Percentiles rank a stretch among this genome's conserved stretches.
Evolutionary conservation across 140 eudicot genomes (phyloP).

Genomic region (Bidens hawaiensis): DNA sequence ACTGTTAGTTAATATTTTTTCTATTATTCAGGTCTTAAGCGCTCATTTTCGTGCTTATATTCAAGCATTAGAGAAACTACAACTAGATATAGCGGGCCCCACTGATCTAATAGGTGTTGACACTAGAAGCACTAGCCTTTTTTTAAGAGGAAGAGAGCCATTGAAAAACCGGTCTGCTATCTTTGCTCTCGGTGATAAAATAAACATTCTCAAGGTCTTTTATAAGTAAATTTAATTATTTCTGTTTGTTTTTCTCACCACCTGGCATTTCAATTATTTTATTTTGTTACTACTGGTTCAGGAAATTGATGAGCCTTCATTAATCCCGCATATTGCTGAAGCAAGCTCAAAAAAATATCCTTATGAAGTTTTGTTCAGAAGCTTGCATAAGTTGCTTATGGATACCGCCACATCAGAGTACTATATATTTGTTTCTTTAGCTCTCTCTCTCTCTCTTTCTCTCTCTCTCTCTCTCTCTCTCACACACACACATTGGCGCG

Average conservation of each 20-base stretch:
- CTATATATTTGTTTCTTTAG: constrained; percentile 8
- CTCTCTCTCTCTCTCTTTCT: constrained; percentile 7
- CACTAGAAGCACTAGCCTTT: constrained; percentile 80
- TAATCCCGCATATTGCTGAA: constrained; percentile 99
- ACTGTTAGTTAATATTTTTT: not conserved
- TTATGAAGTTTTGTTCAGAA: constrained; percentile 98
- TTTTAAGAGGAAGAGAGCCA: constrained; percentile 92
- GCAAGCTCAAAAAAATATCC: constrained; percentile 96
- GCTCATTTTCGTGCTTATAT: constrained; percentile 95
- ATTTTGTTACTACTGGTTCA: constrained; percentile 24
- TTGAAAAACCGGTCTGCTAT: constrained; percentile 96
- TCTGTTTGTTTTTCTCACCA: constrained; percentile 16
- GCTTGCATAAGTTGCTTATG: constrained; percentile 99
- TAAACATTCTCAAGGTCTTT: constrained; percentile 85
- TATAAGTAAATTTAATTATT: not conserved
- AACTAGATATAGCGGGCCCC: constrained; percentile 87
- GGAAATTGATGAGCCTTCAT: constrained; percentile 96
- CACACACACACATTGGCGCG: constrained; percentile 3
- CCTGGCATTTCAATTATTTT: constrained; percentile 16
- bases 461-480: not conserved
- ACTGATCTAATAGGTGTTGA: constrained; percentile 94
- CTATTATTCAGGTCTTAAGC: constrained; percentile 71
- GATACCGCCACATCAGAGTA: constrained; percentile 99
- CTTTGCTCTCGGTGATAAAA: constrained; percentile 94
- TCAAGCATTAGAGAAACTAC: constrained; percentile 89